Conservation (phyloP, 2,329 filamentous ascomycete genomes). For the Cryphonectria radicalis region DNA sequence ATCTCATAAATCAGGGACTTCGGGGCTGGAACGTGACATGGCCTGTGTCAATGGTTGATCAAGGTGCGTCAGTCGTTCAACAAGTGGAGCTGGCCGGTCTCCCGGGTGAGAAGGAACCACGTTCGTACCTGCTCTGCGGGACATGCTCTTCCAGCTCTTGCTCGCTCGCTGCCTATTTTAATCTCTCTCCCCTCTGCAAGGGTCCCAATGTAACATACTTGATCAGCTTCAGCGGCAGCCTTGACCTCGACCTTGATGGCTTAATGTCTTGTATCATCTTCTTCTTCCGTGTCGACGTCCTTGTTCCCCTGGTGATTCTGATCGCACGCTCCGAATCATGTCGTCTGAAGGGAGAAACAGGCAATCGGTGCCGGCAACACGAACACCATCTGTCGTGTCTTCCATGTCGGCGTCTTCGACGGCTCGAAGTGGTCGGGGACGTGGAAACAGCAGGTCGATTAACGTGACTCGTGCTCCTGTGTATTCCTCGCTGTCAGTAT, state of each 20-base stretch:
- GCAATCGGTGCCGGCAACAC: slow-evolving; percentile 11
- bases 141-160: background rate
- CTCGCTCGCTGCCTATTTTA: background rate
- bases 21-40: background rate
- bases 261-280: background rate
- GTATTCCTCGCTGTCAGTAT: slow-evolving; percentile 23
- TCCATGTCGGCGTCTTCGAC: slow-evolving; percentile 6
- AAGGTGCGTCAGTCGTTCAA: background rate
- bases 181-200: background rate
- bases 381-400: slow-evolving; percentile 19
- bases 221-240: background rate
- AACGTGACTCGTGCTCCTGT: slow-evolving; percentile 1
- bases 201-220: background rate
- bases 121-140: background rate
- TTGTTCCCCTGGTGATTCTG: background rate
- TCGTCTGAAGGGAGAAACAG: slow-evolving; percentile 2
- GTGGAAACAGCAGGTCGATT: slow-evolving; percentile 16
- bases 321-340: slow-evolving; percentile 5
- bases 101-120: background rate
- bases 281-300: background rate
- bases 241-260: background rate
- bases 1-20: background rate
- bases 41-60: background rate
- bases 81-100: background rate
- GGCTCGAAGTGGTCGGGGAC: slow-evolving; percentile 6